Evolutionary conservation across 352 stramenopile genomes (phyloP).

Genomic region (Blastocystis sp.): DNA sequence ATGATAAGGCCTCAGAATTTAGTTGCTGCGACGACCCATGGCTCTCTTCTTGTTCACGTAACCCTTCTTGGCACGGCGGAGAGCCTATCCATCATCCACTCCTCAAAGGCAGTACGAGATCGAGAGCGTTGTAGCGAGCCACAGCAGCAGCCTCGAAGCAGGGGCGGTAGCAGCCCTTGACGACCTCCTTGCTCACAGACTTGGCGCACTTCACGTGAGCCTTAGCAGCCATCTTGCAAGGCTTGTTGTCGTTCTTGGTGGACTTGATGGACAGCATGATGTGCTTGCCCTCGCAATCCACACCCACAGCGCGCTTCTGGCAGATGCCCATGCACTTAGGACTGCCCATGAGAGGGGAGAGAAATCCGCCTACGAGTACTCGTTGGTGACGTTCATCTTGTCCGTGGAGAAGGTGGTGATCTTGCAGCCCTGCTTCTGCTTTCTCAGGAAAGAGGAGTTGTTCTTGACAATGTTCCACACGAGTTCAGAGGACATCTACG

Average conservation of each 20-base stretch:
- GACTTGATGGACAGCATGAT: constrained; percentile 43
- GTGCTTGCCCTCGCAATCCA: constrained; percentile 38
- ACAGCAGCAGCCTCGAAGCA: constrained; percentile 41
- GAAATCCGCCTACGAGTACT: constrained; percentile 23
- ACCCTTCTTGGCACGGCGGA: constrained; percentile 21
- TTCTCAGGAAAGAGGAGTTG: constrained; percentile 50
- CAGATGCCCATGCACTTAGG: constrained; percentile 61
- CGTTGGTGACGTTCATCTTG: constrained; percentile 31
- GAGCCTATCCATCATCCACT: background rate
- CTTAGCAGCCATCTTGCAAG: constrained; percentile 40
- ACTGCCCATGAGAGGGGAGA: background rate
- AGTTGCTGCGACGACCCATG: background rate
- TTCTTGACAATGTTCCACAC: constrained; percentile 67
- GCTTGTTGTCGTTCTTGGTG: constrained; percentile 55
- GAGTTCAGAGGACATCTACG: constrained; percentile 68
- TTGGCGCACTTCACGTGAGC: constrained; percentile 17
- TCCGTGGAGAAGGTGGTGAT: constrained; percentile 62
- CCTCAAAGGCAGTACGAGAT: background rate
- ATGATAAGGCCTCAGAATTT: background rate
- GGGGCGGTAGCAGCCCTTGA: constrained; percentile 1
- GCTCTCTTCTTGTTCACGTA: background rate
- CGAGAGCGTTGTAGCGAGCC: constrained; percentile 48
- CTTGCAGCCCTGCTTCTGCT: constrained; percentile 60
- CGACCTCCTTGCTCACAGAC: constrained; percentile 14
- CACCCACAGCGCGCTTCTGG: constrained; percentile 33